Percentiles rank a stretch among this genome's conserved stretches.
These are phyloP conservation scores for Crithidia expoeki DNA, from an alignment of 208 protist genomes.

Conservation along the genomic window DNA sequence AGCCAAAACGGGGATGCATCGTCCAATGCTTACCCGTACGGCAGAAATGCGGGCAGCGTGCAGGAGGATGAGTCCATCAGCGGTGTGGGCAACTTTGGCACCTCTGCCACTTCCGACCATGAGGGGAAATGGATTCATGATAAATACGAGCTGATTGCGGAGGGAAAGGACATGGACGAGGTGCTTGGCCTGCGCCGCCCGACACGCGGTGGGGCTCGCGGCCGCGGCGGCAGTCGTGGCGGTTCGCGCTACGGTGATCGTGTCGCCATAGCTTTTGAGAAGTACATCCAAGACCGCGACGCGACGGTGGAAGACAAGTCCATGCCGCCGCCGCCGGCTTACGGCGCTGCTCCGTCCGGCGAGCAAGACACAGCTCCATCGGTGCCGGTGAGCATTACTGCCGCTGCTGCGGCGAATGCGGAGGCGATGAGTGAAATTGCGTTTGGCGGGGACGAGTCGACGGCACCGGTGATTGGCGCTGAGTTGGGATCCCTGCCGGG, in stretches of 20 bases:
- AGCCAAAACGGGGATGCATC: background rate
- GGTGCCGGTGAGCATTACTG: background rate
- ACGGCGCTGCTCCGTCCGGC: background rate
- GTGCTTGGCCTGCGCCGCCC: conserved; percentile 42
- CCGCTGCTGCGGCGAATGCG: background rate
- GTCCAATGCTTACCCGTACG: background rate
- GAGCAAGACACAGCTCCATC: background rate
- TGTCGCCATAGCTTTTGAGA: conserved; percentile 55
- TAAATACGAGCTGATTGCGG: conserved; percentile 64
- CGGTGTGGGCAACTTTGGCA: background rate
- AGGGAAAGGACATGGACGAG: conserved; percentile 64
- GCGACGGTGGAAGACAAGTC: conserved; percentile 5
- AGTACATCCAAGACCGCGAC: conserved; percentile 62
- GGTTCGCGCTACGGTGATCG: conserved; percentile 39
- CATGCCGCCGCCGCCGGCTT: background rate
- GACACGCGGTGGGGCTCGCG: conserved; percentile 36
- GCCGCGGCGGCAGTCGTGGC: conserved; percentile 31
- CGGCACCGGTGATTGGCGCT: conserved; percentile 11
- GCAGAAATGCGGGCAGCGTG: background rate
- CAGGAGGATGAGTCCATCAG: background rate
- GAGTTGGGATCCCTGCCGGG: conserved; percentile 24
- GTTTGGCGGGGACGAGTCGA: conserved; percentile 31
- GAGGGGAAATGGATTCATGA: conserved; percentile 74
- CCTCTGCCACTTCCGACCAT: conserved; percentile 9
- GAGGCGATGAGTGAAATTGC: conserved; percentile 26